Base-by-base conservation (phyloP, 305 asterid genomes). In the Fraxinus greggii region DNA sequence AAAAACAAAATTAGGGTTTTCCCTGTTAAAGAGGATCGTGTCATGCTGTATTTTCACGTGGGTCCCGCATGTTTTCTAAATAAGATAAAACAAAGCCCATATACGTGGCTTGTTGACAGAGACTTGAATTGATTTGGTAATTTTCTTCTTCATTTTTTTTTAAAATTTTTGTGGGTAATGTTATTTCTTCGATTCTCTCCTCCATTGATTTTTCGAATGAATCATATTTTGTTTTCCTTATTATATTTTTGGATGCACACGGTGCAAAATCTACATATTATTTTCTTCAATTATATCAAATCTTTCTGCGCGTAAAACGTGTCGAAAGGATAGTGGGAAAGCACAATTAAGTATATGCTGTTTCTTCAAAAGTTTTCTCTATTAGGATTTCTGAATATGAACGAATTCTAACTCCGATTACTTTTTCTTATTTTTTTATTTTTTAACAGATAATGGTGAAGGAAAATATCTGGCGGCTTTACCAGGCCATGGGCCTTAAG, bases 361-460 rank as follows among this genome's bases (percentile, higher is more conserved):
- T 38, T 19, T 67, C 51, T 59, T 7, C 10, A 0, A 1, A 45
- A 26, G 45, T 33, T 17, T 12, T 1, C 38, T 6, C 3, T 12
- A 24, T 56, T 76, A 24, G 32, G 3, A 0, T 28, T 4, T 80
- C 0, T 77, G 26, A 13, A 13, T 75, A 3, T 17, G 28, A 59
- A 59, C 13, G 69, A 59, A 59, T 59, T 59, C 28, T 23, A 19
- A 21, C 9, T 56, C 3, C 3, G 29, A 7, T 3, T 23, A 8
- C 26, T 61, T 61, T 61, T 61, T 24, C 6, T 23, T 23, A 0
- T 59, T 23, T 2, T 61, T 24, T 10, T 59, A 8, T 2, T 61
- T 24, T 10, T 3, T 38, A 61, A 81, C 90, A 89, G 94, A 79
- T 80, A 69, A 90, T 84, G 86, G 93, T 90, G 89, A 93, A 83